phyloP scores from a whole-genome alignment of 495 filamentous ascomycete species.

The Aspergillus baeticus region DNA sequence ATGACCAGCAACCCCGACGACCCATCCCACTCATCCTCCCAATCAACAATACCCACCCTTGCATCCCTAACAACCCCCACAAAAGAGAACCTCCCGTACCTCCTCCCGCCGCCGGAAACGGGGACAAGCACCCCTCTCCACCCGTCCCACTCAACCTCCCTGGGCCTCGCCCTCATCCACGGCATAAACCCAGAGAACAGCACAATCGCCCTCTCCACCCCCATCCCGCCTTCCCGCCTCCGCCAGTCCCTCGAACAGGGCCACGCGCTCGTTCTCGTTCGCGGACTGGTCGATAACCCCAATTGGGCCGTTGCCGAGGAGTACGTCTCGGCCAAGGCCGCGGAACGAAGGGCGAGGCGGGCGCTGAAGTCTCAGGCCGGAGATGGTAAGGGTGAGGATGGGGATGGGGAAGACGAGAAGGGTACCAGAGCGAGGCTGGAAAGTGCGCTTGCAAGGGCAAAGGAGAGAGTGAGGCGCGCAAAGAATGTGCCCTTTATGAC shows the following conservation, averaged over 20 bases:
- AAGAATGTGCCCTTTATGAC: slow-evolving; percentile 49
- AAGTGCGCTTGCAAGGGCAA: slow-evolving; percentile 25
- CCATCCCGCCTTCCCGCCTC: slow-evolving; percentile 38
- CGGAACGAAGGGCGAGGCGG: slow-evolving; percentile 27
- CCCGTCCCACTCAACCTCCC: slow-evolving; percentile 41
- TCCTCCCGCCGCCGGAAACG: slow-evolving; percentile 32
- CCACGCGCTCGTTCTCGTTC: slow-evolving; percentile 48
- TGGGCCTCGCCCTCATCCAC: slow-evolving; percentile 54
- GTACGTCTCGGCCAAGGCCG: slow-evolving; percentile 41
- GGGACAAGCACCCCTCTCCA: slow-evolving; percentile 41
- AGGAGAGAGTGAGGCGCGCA: slow-evolving; percentile 37
- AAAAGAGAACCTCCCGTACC: slow-evolving; percentile 39
- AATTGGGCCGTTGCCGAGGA: slow-evolving; percentile 51
- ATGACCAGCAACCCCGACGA: background rate
- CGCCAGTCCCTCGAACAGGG: slow-evolving; percentile 32
- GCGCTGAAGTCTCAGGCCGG: background rate
- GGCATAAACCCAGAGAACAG: slow-evolving; percentile 39
- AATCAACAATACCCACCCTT: slow-evolving; percentile 8
- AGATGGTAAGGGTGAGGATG: slow-evolving; percentile 2
- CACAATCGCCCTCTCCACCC: slow-evolving; percentile 47
- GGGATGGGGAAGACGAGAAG: slow-evolving; percentile 14
- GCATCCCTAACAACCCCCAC: slow-evolving; percentile 32
- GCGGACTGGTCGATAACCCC: slow-evolving; percentile 52
- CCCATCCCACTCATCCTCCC: background rate
- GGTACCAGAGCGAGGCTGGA: slow-evolving; percentile 18